phyloP scores from a whole-genome alignment of 2,329 filamentous ascomycete genomes.

The Colletotrichum scovillei region DNA sequence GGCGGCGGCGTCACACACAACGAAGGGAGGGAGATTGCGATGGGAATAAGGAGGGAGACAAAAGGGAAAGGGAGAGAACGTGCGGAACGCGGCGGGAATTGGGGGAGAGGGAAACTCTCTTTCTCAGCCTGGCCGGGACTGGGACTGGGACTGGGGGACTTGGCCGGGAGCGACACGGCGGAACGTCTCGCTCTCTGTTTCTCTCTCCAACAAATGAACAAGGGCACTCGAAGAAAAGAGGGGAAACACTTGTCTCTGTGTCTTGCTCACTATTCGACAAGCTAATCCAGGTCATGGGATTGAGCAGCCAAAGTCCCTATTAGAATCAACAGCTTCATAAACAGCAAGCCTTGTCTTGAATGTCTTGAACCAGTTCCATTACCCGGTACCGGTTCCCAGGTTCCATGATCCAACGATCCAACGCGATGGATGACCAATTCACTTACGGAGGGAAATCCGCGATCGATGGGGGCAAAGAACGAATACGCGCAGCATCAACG shows the following conservation, averaged over 20 bases:
- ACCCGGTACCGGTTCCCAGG: neutral
- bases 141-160: too few relatives aligned
- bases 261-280: neutral
- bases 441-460: neutral
- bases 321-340: too few relatives aligned
- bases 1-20: neutral
- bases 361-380: neutral
- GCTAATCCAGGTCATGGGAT: neutral
- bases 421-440: neutral
- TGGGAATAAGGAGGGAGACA: conserved; percentile 25
- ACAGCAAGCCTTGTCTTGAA: neutral
- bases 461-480: neutral
- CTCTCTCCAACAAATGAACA: neutral
- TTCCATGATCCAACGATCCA: neutral
- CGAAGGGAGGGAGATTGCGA: conserved; percentile 3
- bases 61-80: neutral
- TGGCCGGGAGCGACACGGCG: too few relatives aligned
- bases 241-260: neutral
- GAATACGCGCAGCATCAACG: neutral
- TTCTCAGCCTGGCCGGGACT: too few relatives aligned
- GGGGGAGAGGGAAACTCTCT: neutral
- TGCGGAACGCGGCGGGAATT: neutral
- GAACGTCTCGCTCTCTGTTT: neutral
- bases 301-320: neutral
- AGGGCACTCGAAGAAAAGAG: neutral